These are phyloP conservation scores for Euphorbia celastroides DNA, from an alignment of 441 rosid genomes.

Conservation along the genomic window DNA sequence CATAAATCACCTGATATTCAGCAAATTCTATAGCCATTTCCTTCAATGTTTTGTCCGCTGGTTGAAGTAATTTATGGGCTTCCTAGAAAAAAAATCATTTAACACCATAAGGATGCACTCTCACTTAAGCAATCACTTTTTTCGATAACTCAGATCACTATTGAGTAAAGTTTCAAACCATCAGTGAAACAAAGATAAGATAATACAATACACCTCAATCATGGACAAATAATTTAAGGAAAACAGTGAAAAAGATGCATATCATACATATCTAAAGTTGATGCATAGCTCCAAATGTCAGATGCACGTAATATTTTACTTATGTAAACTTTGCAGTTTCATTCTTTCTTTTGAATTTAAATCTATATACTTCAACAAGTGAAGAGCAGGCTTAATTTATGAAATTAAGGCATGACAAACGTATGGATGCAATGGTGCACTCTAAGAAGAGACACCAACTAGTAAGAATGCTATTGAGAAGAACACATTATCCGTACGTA, in stretches of 20 bases:
- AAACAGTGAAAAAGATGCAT: neutral
- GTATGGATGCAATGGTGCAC: too few relatives aligned
- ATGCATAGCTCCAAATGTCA: neutral
- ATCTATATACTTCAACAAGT: neutral
- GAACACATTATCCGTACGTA: too few relatives aligned
- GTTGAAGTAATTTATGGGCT: conserved; percentile 84
- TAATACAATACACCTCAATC: neutral
- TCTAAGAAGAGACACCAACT: too few relatives aligned
- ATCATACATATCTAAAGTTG: neutral
- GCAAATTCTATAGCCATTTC: conserved; percentile 94
- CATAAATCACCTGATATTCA: conserved; percentile 70
- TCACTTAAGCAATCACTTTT: neutral
- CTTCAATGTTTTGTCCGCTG: conserved; percentile 79
- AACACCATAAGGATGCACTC: conserved; percentile 3
- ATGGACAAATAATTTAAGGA: neutral
- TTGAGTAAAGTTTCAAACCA: neutral
- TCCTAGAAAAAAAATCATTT: conserved; percentile 44
- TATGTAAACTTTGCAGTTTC: neutral
- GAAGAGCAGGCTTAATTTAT: neutral
- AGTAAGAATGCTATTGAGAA: too few relatives aligned
- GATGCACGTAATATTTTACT: neutral
- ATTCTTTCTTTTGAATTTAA: neutral
- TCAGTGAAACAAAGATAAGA: neutral
- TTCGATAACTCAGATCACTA: neutral
- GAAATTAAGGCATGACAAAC: too few relatives aligned